Percentiles rank a stretch among this genome's conserved stretches.
Conservation (phyloP, 2,329 filamentous ascomycete species). For the Hirsutella rhossiliensis region DNA sequence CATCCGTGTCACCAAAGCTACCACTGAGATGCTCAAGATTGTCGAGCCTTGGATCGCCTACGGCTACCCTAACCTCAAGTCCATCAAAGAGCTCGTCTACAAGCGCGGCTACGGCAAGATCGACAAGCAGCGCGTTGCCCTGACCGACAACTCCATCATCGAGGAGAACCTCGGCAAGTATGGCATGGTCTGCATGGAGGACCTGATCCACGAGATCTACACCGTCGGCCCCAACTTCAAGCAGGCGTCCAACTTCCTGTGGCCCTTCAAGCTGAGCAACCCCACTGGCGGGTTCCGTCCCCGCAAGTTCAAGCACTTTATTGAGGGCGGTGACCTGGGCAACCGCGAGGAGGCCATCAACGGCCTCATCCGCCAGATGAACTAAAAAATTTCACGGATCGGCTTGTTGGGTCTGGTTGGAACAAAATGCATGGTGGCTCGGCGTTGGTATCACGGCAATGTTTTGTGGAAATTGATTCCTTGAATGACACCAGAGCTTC, state of each 20-base stretch:
- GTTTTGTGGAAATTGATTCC: slow-evolving; percentile 25
- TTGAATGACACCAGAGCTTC: slow-evolving; percentile 27
- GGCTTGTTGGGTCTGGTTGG: slow-evolving; percentile 11
- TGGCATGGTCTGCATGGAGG: slow-evolving; percentile 98
- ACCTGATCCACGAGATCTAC: slow-evolving; percentile 98
- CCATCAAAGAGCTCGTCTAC: slow-evolving; percentile 97
- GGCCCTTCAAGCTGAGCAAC: slow-evolving; percentile 99
- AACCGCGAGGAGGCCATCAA: slow-evolving; percentile 99
- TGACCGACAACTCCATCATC: slow-evolving; percentile 96
- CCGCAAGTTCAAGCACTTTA: slow-evolving; percentile 98
- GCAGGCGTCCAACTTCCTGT: slow-evolving; percentile 98
- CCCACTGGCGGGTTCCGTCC: slow-evolving; percentile 91
- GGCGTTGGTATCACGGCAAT: slow-evolving; percentile 28
- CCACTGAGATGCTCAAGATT: slow-evolving; percentile 91
- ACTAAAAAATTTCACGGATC: slow-evolving; percentile 43
- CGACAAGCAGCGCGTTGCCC: slow-evolving; percentile 91
- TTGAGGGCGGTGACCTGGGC: slow-evolving; percentile 95
- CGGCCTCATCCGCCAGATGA: slow-evolving; percentile 93
- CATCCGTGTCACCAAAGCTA: slow-evolving; percentile 95
- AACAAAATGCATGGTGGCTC: slow-evolving; percentile 25
- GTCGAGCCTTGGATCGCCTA: slow-evolving; percentile 99
- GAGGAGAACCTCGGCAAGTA: slow-evolving; percentile 96
- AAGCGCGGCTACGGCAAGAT: slow-evolving; percentile 99
- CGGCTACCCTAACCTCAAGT: slow-evolving; percentile 99
- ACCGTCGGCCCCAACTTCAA: slow-evolving; percentile 99